Conservation (phyloP, 768 basidiomycete species). For the Gloeostereum incarnatum region DNA sequence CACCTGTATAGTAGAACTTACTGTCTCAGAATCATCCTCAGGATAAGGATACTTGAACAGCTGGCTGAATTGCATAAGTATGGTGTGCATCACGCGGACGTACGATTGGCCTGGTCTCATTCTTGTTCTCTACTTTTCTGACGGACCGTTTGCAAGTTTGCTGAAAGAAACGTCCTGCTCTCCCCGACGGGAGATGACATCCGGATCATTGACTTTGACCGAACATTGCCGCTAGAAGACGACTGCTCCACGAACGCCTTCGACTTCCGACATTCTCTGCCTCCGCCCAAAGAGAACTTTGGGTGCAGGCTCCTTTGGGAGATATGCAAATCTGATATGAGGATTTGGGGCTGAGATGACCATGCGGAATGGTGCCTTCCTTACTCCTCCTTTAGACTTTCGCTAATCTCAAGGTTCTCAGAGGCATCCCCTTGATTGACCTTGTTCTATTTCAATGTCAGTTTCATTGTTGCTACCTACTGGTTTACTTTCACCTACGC, state of each 20-base stretch:
- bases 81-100: constrained; percentile 26
- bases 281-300: constrained; percentile 18
- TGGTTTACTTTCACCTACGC: too few relatives aligned
- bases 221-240: constrained; percentile 19
- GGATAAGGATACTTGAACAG: constrained; percentile 21
- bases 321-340: constrained; percentile 18
- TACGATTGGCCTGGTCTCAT: background rate
- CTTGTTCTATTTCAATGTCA: too few relatives aligned
- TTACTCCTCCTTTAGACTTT: too few relatives aligned
- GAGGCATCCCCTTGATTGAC: too few relatives aligned
- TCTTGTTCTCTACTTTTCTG: background rate
- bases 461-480: too few relatives aligned
- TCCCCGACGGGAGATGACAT: constrained; percentile 22
- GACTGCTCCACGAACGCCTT: constrained; percentile 16
- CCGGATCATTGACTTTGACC: constrained; percentile 29
- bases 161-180: constrained; percentile 28
- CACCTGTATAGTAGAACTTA: background rate
- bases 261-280: constrained; percentile 13
- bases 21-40: constrained; percentile 5
- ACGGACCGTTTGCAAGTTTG: constrained; percentile 14
- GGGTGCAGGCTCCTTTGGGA: constrained; percentile 24
- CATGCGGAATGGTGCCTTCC: too few relatives aligned
- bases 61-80: constrained; percentile 23
- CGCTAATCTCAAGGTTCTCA: too few relatives aligned
- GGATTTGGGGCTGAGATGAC: constrained; percentile 20